A percentile compares a stretch with the other conserved stretches of the same genome.
Conservation (phyloP, 1,284 basidiomycete genomes). For the Cryptococcus hybrid region DNA sequence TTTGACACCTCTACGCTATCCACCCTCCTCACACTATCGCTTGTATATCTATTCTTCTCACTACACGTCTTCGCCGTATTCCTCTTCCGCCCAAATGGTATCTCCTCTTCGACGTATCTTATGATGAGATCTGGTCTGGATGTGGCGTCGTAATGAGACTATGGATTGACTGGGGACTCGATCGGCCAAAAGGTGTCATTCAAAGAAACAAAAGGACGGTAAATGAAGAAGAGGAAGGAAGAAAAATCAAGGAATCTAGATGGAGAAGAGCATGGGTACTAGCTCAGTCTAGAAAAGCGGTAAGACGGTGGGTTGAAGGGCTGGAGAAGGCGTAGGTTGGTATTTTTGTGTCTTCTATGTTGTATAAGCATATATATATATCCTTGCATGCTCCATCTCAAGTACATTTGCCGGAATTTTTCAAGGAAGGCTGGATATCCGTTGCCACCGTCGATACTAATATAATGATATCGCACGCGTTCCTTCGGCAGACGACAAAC, state of each 20-base stretch:
- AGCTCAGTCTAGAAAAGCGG: slow-evolving; percentile 37
- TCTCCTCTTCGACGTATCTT: slow-evolving; percentile 80
- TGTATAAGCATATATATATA: too few species aligned
- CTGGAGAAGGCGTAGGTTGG: too few species aligned
- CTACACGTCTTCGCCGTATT: slow-evolving; percentile 66
- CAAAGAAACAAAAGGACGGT: background rate
- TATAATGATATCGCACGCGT: too few species aligned
- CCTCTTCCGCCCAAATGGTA: slow-evolving; percentile 80
- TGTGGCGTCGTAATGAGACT: slow-evolving; percentile 75
- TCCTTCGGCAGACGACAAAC: too few species aligned
- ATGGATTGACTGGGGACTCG: slow-evolving; percentile 51
- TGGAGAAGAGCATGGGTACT: slow-evolving; percentile 61
- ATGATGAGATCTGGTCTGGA: slow-evolving; percentile 79
- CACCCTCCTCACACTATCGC: slow-evolving; percentile 87
- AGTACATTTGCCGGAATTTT: too few species aligned
- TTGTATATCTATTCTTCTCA: slow-evolving; percentile 75
- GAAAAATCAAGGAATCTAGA: slow-evolving; percentile 50
- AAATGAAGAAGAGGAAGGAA: slow-evolving; percentile 5
- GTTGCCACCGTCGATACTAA: too few species aligned
- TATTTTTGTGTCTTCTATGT: too few species aligned
- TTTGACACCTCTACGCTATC: slow-evolving; percentile 85
- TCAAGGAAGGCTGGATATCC: too few species aligned
- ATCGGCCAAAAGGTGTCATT: slow-evolving; percentile 1
- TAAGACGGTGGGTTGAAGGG: slow-evolving; percentile 56
- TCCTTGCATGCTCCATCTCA: too few species aligned